Evolutionary conservation across 2,329 filamentous ascomycete species (phyloP).

Genomic region (Chaetomium sp.): DNA sequence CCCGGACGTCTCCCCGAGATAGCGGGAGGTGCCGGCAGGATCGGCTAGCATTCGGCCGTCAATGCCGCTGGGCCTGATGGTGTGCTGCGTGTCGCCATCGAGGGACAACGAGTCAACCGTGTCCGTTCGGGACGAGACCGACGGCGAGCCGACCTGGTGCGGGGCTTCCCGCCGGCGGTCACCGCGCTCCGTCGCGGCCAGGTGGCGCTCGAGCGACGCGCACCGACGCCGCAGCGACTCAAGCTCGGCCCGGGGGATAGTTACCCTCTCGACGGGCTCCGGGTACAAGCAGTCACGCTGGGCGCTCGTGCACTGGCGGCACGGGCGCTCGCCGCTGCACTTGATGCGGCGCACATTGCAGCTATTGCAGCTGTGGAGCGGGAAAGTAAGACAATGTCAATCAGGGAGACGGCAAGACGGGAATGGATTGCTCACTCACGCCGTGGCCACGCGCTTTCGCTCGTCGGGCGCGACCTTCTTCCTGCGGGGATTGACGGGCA

Average conservation of each 20-base stretch:
- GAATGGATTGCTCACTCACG: slow-evolving; percentile 48
- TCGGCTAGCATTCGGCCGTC: slow-evolving; percentile 51
- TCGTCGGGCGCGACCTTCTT: slow-evolving; percentile 51
- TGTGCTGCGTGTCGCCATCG: slow-evolving; percentile 13
- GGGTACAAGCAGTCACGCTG: slow-evolving; percentile 54
- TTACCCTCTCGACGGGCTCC: slow-evolving; percentile 47
- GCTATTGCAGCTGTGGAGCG: slow-evolving; percentile 49
- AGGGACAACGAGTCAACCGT: slow-evolving; percentile 6
- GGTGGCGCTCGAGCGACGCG: slow-evolving; percentile 22
- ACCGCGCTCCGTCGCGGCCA: slow-evolving; percentile 17
- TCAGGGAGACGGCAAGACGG: slow-evolving; percentile 26
- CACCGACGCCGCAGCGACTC: slow-evolving; percentile 24
- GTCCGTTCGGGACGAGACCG: slow-evolving; percentile 17
- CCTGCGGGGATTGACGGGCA: slow-evolving; percentile 54
- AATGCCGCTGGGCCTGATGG: slow-evolving; percentile 21
- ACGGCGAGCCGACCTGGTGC: slow-evolving; percentile 8
- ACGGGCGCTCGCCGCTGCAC: slow-evolving; percentile 54
- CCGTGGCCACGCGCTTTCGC: slow-evolving; percentile 53
- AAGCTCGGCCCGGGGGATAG: slow-evolving; percentile 44
- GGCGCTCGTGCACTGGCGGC: slow-evolving; percentile 48
- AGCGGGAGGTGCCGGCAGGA: slow-evolving; percentile 48
- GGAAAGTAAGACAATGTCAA: neutral
- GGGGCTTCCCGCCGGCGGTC: neutral
- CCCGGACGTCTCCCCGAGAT: slow-evolving; percentile 53
- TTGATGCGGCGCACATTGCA: slow-evolving; percentile 57